A percentile compares a stretch with the other conserved stretches of the same genome.
phyloP scores from a whole-genome alignment of 805 yeast species.

The Metschnikowia proteae region DNA sequence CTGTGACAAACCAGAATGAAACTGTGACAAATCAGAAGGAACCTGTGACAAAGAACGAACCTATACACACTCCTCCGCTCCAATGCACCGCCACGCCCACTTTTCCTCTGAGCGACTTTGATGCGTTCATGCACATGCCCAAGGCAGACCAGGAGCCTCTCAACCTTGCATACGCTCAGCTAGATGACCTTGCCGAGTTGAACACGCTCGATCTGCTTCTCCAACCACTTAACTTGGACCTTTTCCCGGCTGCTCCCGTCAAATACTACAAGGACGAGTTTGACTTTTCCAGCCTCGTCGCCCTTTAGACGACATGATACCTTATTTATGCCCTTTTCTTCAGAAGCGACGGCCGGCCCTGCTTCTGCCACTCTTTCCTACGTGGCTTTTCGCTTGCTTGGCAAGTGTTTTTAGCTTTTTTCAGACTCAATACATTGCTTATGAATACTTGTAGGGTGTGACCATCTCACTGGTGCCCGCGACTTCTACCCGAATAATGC shows the following conservation, averaged over 20 bases:
- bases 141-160: slow-evolving; percentile 1
- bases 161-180: slow-evolving; percentile 3
- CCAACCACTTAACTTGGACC: slow-evolving; percentile 13
- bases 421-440: not conserved
- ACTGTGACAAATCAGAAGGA: too few relatives aligned
- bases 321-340: slow-evolving; percentile 3
- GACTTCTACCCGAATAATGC: too few relatives aligned
- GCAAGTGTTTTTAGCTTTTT: not conserved
- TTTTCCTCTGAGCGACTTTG: slow-evolving; percentile 8
- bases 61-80: not conserved
- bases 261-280: slow-evolving; percentile 25
- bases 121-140: slow-evolving; percentile 13
- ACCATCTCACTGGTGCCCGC: too few relatives aligned
- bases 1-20: too few relatives aligned
- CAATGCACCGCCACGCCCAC: slow-evolving; percentile 6
- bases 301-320: slow-evolving; percentile 4
- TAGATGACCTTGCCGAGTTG: not conserved
- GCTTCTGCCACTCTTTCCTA: not conserved
- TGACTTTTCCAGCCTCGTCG: slow-evolving; percentile 18
- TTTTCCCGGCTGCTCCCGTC: slow-evolving; percentile 1
- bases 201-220: slow-evolving; percentile 9
- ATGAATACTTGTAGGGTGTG: not conserved
- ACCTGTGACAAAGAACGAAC: too few relatives aligned
- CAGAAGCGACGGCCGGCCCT: slow-evolving; percentile 3
- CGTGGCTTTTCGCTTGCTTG: not conserved